A percentile compares a stretch with the other conserved stretches of the same genome.
phyloP scores from a whole-genome alignment of 495 filamentous ascomycete genomes.

The Aspergillus nidulans region DNA sequence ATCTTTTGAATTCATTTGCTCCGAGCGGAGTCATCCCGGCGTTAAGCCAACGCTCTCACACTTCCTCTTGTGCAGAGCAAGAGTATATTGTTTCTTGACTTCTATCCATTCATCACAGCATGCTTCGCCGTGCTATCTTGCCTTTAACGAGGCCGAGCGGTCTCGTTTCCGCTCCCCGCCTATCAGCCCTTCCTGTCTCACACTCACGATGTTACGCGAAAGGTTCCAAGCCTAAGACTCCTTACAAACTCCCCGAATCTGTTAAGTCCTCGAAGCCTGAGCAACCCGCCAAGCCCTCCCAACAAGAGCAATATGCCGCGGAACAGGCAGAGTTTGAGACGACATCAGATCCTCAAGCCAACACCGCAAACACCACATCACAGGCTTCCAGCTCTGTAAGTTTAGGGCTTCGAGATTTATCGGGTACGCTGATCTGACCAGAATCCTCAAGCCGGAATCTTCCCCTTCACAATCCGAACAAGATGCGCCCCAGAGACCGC shows the following conservation, averaged over 20 bases:
- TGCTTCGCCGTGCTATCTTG: conserved; percentile 45
- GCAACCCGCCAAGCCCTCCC: conserved; percentile 19
- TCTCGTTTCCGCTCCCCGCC: conserved; percentile 34
- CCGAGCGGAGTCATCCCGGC: background rate
- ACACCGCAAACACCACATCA: conserved; percentile 33
- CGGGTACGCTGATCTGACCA: conserved; percentile 13
- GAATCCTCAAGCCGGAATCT: conserved; percentile 23
- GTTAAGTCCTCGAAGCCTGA: conserved; percentile 27
- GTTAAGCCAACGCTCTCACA: background rate
- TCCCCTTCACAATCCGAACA: conserved; percentile 23
- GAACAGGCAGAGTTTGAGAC: conserved; percentile 45
- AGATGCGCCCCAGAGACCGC: conserved; percentile 41
- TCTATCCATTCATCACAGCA: conserved; percentile 19
- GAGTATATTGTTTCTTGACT: conserved; percentile 22
- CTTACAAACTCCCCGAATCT: conserved; percentile 41
- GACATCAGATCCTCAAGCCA: conserved; percentile 32
- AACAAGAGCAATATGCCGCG: conserved; percentile 31
- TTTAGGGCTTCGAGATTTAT: conserved; percentile 5
- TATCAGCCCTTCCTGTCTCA: conserved; percentile 29
- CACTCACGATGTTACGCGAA: conserved; percentile 47
- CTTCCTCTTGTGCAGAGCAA: conserved; percentile 19
- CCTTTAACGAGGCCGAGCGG: conserved; percentile 43
- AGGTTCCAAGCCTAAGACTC: conserved; percentile 40
- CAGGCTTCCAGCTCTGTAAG: conserved; percentile 26
- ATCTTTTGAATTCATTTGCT: background rate